phyloP scores from a whole-genome alignment of 352 stramenopile genomes.

The Phytopythium sindhum region DNA sequence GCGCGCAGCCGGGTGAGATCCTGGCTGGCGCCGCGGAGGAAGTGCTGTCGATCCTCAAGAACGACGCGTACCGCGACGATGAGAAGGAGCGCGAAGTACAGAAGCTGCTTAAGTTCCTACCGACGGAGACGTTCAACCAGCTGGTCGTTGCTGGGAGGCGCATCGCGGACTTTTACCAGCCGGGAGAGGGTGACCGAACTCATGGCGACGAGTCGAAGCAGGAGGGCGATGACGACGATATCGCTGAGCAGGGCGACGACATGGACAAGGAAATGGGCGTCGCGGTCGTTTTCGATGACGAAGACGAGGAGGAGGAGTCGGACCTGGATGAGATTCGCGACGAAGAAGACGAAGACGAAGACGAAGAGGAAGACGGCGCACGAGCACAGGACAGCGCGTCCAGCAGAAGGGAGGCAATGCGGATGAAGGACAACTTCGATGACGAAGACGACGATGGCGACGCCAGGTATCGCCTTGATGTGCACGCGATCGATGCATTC shows the following conservation, averaged over 20 bases:
- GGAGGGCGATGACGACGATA: conserved; percentile 27
- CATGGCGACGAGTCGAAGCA: conserved; percentile 16
- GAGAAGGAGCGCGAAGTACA: conserved; percentile 79
- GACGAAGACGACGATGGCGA: conserved; percentile 65
- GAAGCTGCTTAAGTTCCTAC: conserved; percentile 85
- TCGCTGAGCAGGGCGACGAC: conserved; percentile 37
- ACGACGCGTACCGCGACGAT: conserved; percentile 83
- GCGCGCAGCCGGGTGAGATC: conserved; percentile 90
- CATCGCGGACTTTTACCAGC: conserved; percentile 86
- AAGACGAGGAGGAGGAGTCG: conserved; percentile 94
- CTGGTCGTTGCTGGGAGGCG: conserved; percentile 83
- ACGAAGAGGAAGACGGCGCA: conserved; percentile 42
- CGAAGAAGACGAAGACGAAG: conserved; percentile 53
- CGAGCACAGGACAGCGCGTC: conserved; percentile 16
- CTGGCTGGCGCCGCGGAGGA: conserved; percentile 90
- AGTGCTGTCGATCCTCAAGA: conserved; percentile 91
- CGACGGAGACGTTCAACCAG: conserved; percentile 66
- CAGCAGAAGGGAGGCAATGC: conserved; percentile 45
- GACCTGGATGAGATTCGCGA: conserved; percentile 89
- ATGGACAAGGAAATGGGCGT: conserved; percentile 98
- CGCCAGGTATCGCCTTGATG: conserved; percentile 79
- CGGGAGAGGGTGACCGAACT: conserved; percentile 21
- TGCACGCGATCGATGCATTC: conserved; percentile 98
- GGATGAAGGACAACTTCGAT: conserved; percentile 66
- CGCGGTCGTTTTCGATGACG: conserved; percentile 97